Base-by-base conservation (phyloP, 345 rosid species). In the Mercurialis annua region DNA sequence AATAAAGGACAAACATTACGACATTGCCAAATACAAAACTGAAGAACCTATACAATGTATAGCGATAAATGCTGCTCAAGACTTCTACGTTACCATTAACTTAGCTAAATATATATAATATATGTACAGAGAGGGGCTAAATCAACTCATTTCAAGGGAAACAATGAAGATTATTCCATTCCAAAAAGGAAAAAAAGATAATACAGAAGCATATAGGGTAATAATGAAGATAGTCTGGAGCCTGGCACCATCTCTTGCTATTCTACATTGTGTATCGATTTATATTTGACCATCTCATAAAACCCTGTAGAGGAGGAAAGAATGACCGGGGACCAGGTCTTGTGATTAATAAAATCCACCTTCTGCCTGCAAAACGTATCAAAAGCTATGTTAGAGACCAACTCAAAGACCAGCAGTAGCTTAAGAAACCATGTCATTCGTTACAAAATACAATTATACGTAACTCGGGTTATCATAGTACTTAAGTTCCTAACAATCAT, bases 301-400 rank as follows among this genome's bases (percentile, higher is more conserved):
- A 29, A 14, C 66, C 72, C 50, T 26, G n/a, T n/a, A n/a, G 56
- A 52, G 51, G 17, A 30, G 72, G 64, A 72, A 31, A 15, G 48
- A n/a, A n/a, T n/a, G n/a, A n/a, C n/a, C n/a, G n/a, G n/a, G n/a
- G n/a, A 18, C 18, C 58, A 6, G 17, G 65, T 57, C 65, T 68
- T 79, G 66, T 23, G 27, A 27, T 18, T n/a, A n/a, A 6, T 12
- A 12, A 24, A 16, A 59, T 51, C 58, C 53, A 66, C 66, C 62
- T 48, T 33, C 23, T 46, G 50, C 72, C 83, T 80, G 83, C 70
- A 82, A 80, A 64, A 67, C 23, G 6, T 3, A 55, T 17, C 23
- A 1, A 24, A 24, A 14, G 10, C 23, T 20, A 66, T 0, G 34
- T 76, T 30, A 71, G 30, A 67, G 36, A 59, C 11, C 52, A n/a